These are phyloP conservation scores for Ligustrum vulgare DNA, from an alignment of 257 asterid genomes.

Conservation along the genomic window DNA sequence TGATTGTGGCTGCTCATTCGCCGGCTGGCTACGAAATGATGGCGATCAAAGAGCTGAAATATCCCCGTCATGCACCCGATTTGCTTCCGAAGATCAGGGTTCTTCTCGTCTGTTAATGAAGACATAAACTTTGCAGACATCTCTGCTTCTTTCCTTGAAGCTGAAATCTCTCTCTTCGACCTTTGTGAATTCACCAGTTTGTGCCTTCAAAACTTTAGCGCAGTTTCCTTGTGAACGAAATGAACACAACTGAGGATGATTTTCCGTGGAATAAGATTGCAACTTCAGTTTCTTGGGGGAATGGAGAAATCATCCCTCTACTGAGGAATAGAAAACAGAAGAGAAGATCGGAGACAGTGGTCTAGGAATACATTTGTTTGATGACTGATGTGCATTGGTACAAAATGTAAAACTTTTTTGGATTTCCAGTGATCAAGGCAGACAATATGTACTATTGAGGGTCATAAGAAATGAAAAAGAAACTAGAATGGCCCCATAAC, in stretches of 20 bases:
- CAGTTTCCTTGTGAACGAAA: not conserved
- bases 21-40: conserved; percentile 63
- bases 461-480: conserved; percentile 19
- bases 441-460: conserved; percentile 32
- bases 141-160: conserved; percentile 23
- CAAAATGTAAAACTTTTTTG: conserved; percentile 24
- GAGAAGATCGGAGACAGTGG: conserved; percentile 29
- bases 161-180: conserved; percentile 18
- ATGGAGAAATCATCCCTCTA: too few species aligned
- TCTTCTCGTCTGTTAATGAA: conserved; percentile 51
- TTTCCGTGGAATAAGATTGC: not conserved
- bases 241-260: not conserved
- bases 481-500: conserved; percentile 39
- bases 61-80: conserved; percentile 94
- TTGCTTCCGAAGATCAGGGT: conserved; percentile 65
- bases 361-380: conserved; percentile 47
- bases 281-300: not conserved
- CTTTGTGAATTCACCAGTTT: conserved; percentile 11
- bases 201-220: too few species aligned
- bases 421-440: conserved; percentile 36
- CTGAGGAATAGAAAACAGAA: too few species aligned
- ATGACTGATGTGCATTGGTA: conserved; percentile 28
- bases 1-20: conserved; percentile 48
- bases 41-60: conserved; percentile 80
- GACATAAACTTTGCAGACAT: conserved; percentile 60